These are phyloP conservation scores for Raphanus hybrid DNA, from an alignment of 441 rosid genomes.

Conservation along the genomic window DNA sequence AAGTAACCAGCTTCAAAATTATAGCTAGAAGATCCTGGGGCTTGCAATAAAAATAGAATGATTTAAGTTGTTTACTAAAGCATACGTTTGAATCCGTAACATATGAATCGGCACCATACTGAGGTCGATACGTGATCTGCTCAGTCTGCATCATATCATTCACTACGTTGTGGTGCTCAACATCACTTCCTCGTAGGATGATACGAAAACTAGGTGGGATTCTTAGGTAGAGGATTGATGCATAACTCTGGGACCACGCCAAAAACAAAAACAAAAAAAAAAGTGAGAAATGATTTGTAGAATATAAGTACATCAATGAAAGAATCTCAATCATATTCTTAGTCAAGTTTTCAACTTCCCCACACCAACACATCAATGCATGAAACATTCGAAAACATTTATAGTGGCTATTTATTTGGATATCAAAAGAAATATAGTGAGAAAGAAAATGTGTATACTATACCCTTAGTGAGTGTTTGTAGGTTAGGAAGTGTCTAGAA, in stretches of 20 bases:
- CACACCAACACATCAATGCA: constrained; percentile 11
- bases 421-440: neutral
- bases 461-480: constrained; percentile 73
- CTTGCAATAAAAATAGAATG: no score
- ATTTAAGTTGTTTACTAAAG: neutral
- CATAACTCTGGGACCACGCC: constrained; percentile 63
- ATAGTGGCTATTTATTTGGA: constrained; percentile 1
- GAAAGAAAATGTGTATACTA: neutral
- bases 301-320: neutral
- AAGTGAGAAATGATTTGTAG: neutral
- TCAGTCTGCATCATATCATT: constrained; percentile 88
- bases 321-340: neutral
- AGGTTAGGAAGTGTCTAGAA: constrained; percentile 64
- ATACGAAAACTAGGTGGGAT: constrained; percentile 79
- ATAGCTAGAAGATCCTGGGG: no score
- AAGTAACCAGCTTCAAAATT: neutral
- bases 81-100: constrained; percentile 59
- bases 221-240: constrained; percentile 85
- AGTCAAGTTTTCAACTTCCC: neutral
- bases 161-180: constrained; percentile 87
- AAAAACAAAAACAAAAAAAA: neutral
- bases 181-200: constrained; percentile 81
- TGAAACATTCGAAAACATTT: neutral
- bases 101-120: constrained; percentile 54
- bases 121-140: constrained; percentile 76